These are phyloP conservation scores for Aspergillus sergii DNA, from an alignment of 2,329 filamentous ascomycete species.

Conservation along the genomic window DNA sequence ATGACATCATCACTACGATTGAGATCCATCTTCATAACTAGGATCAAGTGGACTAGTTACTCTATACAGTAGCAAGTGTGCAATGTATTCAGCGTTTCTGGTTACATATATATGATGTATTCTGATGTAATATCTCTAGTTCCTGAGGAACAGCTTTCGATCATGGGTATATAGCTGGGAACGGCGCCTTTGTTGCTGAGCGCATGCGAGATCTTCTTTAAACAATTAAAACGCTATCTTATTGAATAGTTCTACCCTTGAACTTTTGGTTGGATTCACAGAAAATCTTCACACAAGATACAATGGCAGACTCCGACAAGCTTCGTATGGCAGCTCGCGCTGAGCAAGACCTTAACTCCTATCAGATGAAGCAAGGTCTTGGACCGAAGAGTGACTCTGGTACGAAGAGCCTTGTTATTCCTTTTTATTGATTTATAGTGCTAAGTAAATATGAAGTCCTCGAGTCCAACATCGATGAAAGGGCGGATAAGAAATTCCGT, in stretches of 20 bases:
- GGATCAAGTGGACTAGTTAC: neutral
- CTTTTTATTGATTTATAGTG: neutral
- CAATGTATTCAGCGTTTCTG: neutral
- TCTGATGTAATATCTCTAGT: conserved; percentile 32
- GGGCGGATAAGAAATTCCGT: conserved; percentile 41
- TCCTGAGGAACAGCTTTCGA: neutral
- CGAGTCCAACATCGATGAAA: conserved; percentile 47
- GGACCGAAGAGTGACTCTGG: conserved; percentile 44
- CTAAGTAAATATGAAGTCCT: conserved; percentile 24
- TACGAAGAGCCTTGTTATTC: conserved; percentile 24
- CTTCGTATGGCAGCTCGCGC: conserved; percentile 34
- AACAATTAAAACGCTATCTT: neutral
- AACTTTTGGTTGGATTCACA: neutral
- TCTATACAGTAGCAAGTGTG: neutral
- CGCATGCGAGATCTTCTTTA: neutral
- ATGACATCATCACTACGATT: neutral
- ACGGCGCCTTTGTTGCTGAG: neutral
- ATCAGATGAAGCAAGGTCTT: conserved; percentile 43
- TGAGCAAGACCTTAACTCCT: conserved; percentile 44
- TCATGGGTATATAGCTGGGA: neutral
- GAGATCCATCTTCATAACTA: neutral
- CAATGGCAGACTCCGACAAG: conserved; percentile 29
- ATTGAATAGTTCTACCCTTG: neutral
- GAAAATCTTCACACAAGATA: conserved; percentile 5
- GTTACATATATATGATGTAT: conserved; percentile 35